phyloP scores from a whole-genome alignment of 257 asterid genomes.

The Rubia yunnanensis region DNA sequence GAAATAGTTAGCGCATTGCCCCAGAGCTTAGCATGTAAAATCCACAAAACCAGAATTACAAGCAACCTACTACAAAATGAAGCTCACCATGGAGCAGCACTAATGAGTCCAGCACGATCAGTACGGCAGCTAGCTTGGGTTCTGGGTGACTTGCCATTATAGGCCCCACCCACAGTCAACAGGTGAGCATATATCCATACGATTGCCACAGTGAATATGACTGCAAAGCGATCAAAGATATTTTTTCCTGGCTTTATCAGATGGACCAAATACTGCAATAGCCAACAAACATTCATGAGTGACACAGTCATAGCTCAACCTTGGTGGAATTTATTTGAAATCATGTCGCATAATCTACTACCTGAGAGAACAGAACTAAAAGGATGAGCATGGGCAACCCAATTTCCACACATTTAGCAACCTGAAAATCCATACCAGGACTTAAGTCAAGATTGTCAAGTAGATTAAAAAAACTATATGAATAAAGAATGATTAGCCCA shows the following conservation, averaged over 20 bases:
- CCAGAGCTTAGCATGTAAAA: not conserved
- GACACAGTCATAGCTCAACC: not conserved
- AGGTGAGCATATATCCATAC: conserved; percentile 85
- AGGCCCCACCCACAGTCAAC: conserved; percentile 84
- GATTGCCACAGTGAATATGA: conserved; percentile 58
- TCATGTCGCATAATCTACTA: conserved; percentile 4
- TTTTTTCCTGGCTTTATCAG: conserved; percentile 47
- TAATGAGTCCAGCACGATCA: conserved; percentile 73
- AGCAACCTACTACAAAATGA: not conserved
- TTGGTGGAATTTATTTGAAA: not conserved
- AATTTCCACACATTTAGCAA: conserved; percentile 80
- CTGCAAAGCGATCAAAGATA: conserved; percentile 71
- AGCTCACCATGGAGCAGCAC: conserved; percentile 78
- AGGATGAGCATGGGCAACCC: conserved; percentile 82
- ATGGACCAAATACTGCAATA: conserved; percentile 62
- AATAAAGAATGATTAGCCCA: not conserved
- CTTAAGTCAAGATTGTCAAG: not conserved
- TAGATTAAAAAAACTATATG: too few relatives aligned
- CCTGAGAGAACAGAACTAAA: conserved; percentile 85
- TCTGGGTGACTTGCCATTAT: conserved; percentile 33
- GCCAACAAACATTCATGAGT: not conserved
- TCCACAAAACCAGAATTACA: not conserved
- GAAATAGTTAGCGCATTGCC: not conserved
- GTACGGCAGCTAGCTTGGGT: conserved; percentile 86
- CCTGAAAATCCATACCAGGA: conserved; percentile 24